Evolutionary conservation across 371 early-diverging fungal genomes (phyloP), one percentile per base, ranked within the genome.

Genomic region (Actinomucor elegans): DNA sequence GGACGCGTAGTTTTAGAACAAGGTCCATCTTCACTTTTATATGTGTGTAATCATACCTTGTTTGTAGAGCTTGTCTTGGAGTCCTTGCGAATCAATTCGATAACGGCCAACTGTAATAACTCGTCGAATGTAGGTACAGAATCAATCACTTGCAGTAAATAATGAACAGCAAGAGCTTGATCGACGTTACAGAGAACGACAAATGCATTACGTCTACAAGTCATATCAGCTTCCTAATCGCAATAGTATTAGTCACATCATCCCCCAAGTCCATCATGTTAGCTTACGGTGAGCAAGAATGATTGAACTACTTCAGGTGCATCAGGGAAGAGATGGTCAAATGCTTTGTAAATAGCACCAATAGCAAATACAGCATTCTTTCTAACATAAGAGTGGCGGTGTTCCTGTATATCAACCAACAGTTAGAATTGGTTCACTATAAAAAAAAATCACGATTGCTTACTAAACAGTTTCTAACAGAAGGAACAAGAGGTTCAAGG

Each of bases 331-430:
- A 98, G 82, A 53, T 86, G 84, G 48, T 96, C 92, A 68, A 88
- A 86, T 67, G 83, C 80, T 53, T 91, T 90, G 77, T 86, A 96
- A 56, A 97, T 92, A 28, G 89, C 75, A 38, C 84, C 86, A 51
- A 98, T 88, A 46, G 98, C 97, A 42, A 94, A 85, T 23, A 99
- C 90, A 29, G 99, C 99, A 69, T 98, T 98, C 73, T 94, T 94
- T 64, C 99, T 86, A 41, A 99, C 99, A 71, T 98, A 98, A 11
- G 96, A 82, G 70, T 96, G 94, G 38, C 96, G 90, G 77, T 99
- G 97, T 76, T 89, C 90, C 83, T 91, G 74, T 58, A 17, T 35
- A 34, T 11, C 23, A 36, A 35, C n/a, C 14, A 29, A 35, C 24
- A 21, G 18, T 8, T 18, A 5, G 17, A 24, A n/a, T n/a, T n/a